These are phyloP conservation scores for Sungouiozyma intestinalis DNA, from an alignment of 805 yeast species.

Conservation along the genomic window DNA sequence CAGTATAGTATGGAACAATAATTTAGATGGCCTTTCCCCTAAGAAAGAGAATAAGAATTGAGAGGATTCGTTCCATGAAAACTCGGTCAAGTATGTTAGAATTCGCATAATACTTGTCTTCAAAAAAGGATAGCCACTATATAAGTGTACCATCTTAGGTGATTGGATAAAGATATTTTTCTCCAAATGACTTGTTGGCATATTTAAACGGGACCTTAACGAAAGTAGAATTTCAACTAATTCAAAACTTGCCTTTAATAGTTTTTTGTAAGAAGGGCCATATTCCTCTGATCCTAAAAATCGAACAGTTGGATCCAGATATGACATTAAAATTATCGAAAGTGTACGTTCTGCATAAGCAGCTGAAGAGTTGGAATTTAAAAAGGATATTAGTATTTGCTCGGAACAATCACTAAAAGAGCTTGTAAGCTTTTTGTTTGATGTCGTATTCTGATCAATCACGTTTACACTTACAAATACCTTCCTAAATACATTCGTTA, in stretches of 20 bases:
- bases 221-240: conserved; percentile 48
- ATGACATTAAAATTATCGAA: conserved; percentile 12
- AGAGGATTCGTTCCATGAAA: conserved; percentile 45
- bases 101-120: conserved; percentile 45
- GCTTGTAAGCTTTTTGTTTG: conserved; percentile 35
- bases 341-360: conserved; percentile 30
- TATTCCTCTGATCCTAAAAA: conserved; percentile 29
- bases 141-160: conserved; percentile 47
- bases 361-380: conserved; percentile 40
- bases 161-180: conserved; percentile 43
- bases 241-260: conserved; percentile 42
- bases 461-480: conserved; percentile 47
- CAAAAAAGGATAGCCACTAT: conserved; percentile 33
- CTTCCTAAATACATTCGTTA: conserved; percentile 44
- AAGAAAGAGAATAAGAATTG: conserved; percentile 79
- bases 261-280: conserved; percentile 18
- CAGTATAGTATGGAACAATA: conserved; percentile 50
- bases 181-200: conserved; percentile 58
- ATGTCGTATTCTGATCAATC: conserved; percentile 33
- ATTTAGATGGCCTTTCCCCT: conserved; percentile 51
- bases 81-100: conserved; percentile 46
- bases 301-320: conserved; percentile 9
- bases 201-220: conserved; percentile 40
- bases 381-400: conserved; percentile 41
- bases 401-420: conserved; percentile 31